Conservation (phyloP, 2,329 filamentous ascomycete genomes). For the Didymella exigua region DNA sequence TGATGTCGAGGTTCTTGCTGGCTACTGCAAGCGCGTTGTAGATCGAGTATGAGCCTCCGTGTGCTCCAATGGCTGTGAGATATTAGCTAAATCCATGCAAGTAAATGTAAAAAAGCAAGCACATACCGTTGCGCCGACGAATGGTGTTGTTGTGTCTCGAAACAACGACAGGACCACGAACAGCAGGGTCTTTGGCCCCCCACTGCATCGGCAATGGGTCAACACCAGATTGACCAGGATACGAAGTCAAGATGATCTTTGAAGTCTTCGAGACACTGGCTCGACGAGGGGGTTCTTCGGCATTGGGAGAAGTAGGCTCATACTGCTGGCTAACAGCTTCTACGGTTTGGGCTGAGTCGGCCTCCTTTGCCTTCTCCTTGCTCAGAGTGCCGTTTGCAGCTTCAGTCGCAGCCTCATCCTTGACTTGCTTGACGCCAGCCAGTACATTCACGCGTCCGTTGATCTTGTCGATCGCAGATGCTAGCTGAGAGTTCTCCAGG, state of each 20-base stretch:
- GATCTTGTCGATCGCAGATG: conserved; percentile 64
- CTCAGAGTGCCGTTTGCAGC: conserved; percentile 30
- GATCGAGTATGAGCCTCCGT: conserved; percentile 92
- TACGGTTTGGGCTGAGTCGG: conserved; percentile 42
- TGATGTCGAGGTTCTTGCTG: conserved; percentile 81
- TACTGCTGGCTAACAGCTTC: conserved; percentile 50
- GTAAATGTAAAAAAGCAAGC: background rate
- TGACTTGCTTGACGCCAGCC: conserved; percentile 62
- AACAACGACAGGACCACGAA: conserved; percentile 87
- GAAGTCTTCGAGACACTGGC: conserved; percentile 57
- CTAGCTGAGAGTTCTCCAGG: conserved; percentile 60
- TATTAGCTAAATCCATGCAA: conserved; percentile 18
- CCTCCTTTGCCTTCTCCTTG: conserved; percentile 41
- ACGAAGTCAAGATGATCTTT: conserved; percentile 77
- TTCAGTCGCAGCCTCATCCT: conserved; percentile 53
- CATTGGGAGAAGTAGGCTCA: conserved; percentile 41
- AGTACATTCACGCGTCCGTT: conserved; percentile 66
- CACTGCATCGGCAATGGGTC: conserved; percentile 88
- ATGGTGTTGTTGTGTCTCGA: conserved; percentile 77
- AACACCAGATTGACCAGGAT: conserved; percentile 92
- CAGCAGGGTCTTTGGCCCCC: conserved; percentile 76
- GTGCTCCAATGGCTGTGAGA: conserved; percentile 65
- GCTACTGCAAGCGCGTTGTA: conserved; percentile 94
- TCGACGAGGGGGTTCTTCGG: conserved; percentile 45
- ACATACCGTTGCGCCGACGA: conserved; percentile 75